phyloP scores from a whole-genome alignment of 768 basidiomycete species.

The Phaeolepiota aurea region DNA sequence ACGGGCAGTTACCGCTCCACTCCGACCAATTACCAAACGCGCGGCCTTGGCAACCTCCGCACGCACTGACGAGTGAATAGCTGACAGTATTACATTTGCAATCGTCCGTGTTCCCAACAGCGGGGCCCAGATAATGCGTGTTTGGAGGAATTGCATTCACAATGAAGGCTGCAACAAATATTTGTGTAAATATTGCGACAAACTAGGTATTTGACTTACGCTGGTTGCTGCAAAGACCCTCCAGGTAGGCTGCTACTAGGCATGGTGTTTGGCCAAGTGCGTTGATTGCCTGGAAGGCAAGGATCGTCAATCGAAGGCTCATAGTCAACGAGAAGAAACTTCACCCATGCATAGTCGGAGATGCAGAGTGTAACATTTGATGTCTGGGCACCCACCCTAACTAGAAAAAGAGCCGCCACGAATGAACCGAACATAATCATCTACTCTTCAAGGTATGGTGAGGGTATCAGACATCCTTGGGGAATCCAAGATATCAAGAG shows the following conservation, averaged over 20 bases:
- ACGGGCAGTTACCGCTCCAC: conserved; percentile 28
- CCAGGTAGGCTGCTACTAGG: conserved; percentile 37
- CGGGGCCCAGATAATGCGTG: conserved; percentile 36
- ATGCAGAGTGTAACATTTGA: conserved; percentile 29
- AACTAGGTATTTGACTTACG: conserved; percentile 12
- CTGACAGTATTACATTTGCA: conserved; percentile 53
- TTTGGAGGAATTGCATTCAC: conserved; percentile 26
- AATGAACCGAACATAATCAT: too few species aligned
- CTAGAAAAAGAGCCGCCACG: too few species aligned
- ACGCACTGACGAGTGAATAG: conserved; percentile 51
- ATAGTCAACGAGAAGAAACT: too few species aligned
- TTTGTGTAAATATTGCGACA: background rate
- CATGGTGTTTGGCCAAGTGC: conserved; percentile 39
- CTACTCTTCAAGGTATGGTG: too few species aligned
- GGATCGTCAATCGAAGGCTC: too few species aligned
- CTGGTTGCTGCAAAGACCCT: conserved; percentile 28
- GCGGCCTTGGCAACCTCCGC: conserved; percentile 49
- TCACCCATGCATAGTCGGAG: conserved; percentile 29
- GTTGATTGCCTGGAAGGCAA: conserved; percentile 31
- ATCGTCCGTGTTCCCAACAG: conserved; percentile 17
- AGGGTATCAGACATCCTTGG: too few species aligned
- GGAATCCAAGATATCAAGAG: too few species aligned
- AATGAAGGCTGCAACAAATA: conserved; percentile 20
- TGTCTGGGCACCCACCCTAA: conserved; percentile 19
- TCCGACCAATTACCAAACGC: conserved; percentile 26